Conservation (phyloP, 331 rosid genomes). For the Saraca asoca region DNA sequence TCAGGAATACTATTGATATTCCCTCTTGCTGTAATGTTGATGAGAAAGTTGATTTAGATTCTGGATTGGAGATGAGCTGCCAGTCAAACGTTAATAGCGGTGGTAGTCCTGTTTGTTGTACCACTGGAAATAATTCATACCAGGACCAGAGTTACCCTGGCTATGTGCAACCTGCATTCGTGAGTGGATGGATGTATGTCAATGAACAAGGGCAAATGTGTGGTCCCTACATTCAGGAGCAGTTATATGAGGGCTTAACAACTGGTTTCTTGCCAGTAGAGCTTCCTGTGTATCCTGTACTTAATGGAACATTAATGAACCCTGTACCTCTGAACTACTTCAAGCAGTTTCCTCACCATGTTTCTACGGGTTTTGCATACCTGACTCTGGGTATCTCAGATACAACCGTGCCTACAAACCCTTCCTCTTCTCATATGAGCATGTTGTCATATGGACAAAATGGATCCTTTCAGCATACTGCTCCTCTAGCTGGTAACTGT, state of each 20-base stretch:
- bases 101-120: slow-evolving; percentile 46
- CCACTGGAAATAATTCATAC: slow-evolving; percentile 45
- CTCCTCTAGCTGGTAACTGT: slow-evolving; percentile 36
- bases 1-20: slow-evolving; percentile 36
- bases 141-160: slow-evolving; percentile 49
- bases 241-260: slow-evolving; percentile 81
- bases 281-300: slow-evolving; percentile 85
- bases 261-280: slow-evolving; percentile 89
- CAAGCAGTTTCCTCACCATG: slow-evolving; percentile 89
- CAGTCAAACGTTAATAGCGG: slow-evolving; percentile 54
- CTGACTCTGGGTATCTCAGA: slow-evolving; percentile 49
- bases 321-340: slow-evolving; percentile 88
- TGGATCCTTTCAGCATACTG: slow-evolving; percentile 39
- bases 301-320: slow-evolving; percentile 63
- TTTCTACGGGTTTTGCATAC: slow-evolving; percentile 79
- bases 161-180: slow-evolving; percentile 51
- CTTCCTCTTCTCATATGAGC: slow-evolving; percentile 42
- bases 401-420: slow-evolving; percentile 36
- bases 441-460: slow-evolving; percentile 37
- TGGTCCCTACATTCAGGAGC: slow-evolving; percentile 91
- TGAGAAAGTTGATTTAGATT: slow-evolving; percentile 41
- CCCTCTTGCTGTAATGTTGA: slow-evolving; percentile 44
- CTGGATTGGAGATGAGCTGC: slow-evolving; percentile 66
- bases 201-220: slow-evolving; percentile 92
- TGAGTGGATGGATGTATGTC: slow-evolving; percentile 95